Conservation (phyloP, 768 basidiomycete genomes). For the Russula foetens region DNA sequence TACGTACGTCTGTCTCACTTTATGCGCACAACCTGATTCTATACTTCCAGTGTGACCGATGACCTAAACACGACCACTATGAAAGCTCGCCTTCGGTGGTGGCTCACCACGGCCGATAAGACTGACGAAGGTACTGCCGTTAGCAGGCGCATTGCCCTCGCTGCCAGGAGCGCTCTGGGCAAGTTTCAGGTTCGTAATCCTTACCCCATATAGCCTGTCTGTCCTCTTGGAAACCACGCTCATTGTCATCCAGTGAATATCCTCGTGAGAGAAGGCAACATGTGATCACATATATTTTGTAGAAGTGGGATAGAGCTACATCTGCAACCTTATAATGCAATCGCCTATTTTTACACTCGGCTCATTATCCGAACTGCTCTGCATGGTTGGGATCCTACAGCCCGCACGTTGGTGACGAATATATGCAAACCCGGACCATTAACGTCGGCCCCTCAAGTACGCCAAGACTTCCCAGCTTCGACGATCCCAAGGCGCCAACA, state of each 20-base stretch:
- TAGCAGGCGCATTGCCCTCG: slow-evolving; percentile 43
- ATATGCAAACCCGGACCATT: neutral
- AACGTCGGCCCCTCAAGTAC: slow-evolving; percentile 32
- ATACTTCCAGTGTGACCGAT: slow-evolving; percentile 30
- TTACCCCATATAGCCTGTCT: neutral
- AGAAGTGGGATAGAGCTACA: slow-evolving; percentile 11
- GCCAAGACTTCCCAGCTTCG: slow-evolving; percentile 54
- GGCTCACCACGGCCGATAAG: slow-evolving; percentile 45
- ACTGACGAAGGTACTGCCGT: slow-evolving; percentile 32
- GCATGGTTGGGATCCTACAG: neutral
- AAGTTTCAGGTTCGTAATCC: slow-evolving; percentile 13
- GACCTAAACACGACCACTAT: slow-evolving; percentile 36
- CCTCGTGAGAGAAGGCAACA: neutral
- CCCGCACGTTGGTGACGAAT: neutral
- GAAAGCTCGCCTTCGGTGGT: slow-evolving; percentile 49
- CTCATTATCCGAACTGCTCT: neutral
- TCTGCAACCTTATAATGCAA: slow-evolving; percentile 9
- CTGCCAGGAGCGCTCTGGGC: slow-evolving; percentile 32
- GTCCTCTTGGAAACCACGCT: neutral
- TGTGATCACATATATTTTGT: neutral
- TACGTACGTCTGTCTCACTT: slow-evolving; percentile 31
- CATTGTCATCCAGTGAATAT: neutral
- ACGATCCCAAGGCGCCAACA: slow-evolving; percentile 47
- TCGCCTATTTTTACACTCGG: neutral
- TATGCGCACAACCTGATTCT: neutral